Percentiles rank a stretch among this genome's conserved stretches.
Evolutionary conservation across 257 asterid species (phyloP).

Genomic region (Rauvolfia tetraphylla): DNA sequence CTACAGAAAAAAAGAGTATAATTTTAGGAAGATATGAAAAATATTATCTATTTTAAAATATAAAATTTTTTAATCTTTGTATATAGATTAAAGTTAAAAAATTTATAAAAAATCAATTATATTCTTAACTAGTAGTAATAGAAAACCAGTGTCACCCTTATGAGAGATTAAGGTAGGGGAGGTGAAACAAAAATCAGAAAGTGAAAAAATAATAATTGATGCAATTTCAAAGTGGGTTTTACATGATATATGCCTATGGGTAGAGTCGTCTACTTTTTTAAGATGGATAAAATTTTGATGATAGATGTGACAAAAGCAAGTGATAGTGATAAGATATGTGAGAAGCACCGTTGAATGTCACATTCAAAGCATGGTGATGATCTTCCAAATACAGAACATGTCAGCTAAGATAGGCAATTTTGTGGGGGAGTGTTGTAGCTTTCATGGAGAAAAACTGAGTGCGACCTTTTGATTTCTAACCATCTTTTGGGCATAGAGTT

Average conservation of each 20-base stretch:
- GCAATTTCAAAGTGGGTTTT: background rate
- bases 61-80: too few relatives aligned
- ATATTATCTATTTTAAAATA: too few relatives aligned
- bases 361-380: background rate
- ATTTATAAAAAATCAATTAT: too few relatives aligned
- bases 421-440: background rate
- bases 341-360: slow-evolving; percentile 16
- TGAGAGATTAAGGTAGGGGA: too few relatives aligned
- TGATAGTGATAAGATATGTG: slow-evolving; percentile 7
- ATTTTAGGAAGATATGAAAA: too few relatives aligned
- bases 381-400: background rate
- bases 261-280: too few relatives aligned
- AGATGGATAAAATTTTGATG: background rate
- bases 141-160: too few relatives aligned
- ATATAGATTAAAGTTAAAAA: too few relatives aligned
- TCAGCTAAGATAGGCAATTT: background rate
- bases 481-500: background rate
- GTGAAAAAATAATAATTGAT: too few relatives aligned
- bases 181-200: too few relatives aligned
- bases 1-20: too few relatives aligned
- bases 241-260: background rate
- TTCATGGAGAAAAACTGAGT: background rate
- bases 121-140: too few relatives aligned
- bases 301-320: slow-evolving; percentile 21
- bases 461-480: background rate